phyloP scores from a whole-genome alignment of 306 rosid species.

The Alnus glutinosa region DNA sequence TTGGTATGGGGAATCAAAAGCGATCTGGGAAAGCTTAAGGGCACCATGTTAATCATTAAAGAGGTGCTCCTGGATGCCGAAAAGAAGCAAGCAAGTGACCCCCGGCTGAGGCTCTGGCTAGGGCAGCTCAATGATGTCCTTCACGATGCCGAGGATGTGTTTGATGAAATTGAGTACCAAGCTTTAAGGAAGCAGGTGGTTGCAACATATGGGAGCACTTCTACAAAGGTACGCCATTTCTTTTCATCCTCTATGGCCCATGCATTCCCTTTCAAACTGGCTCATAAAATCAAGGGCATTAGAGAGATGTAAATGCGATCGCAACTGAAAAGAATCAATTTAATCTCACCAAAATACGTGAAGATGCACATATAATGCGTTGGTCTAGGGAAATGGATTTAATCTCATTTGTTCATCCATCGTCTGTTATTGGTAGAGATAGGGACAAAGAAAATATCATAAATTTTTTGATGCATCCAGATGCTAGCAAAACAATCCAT shows the following conservation, averaged over 20 bases:
- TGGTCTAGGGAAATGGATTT: not conserved
- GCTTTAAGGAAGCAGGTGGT: conserved; percentile 11
- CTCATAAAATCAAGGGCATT: conserved; percentile 15
- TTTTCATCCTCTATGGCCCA: conserved; percentile 21
- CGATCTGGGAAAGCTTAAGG: conserved; percentile 16
- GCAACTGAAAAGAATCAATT: not conserved
- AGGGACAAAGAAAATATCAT: not conserved
- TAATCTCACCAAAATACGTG: conserved; percentile 6
- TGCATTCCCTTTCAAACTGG: conserved; percentile 2
- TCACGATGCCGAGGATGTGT: conserved; percentile 16
- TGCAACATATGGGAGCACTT: not conserved
- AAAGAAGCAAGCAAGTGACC: not conserved
- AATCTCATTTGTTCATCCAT: not conserved
- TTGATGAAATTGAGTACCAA: conserved; percentile 36
- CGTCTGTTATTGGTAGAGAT: not conserved
- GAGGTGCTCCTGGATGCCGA: conserved; percentile 17
- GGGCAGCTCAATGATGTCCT: conserved; percentile 6
- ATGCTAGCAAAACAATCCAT: too few species aligned
- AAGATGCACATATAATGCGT: not conserved
- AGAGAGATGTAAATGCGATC: not conserved
- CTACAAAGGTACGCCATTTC: conserved; percentile 14
- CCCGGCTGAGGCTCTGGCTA: conserved; percentile 12
- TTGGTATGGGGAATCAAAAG: conserved; percentile 5
- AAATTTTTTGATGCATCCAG: not conserved
- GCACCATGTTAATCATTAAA: conserved; percentile 23